Base-by-base conservation (phyloP, 805 yeast genomes). In the Barnettozyma pratensis region DNA sequence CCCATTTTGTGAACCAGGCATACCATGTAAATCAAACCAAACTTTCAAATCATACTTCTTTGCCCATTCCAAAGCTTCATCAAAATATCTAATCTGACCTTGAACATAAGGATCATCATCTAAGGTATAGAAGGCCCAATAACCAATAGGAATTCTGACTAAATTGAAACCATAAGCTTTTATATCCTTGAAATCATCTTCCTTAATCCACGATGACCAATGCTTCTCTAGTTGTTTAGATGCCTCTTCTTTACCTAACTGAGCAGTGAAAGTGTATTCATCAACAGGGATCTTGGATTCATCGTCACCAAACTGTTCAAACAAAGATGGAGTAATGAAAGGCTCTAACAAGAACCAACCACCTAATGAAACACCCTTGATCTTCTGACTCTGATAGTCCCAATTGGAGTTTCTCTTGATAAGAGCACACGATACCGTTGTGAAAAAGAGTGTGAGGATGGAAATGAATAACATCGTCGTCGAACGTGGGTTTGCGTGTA, bases 1-100 rank as follows among this genome's bases (percentile, higher is more conserved):
- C 11, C 95, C 95, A 63, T 87, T 87, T 60, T 87, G 95, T 1
- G 91, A 83, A 1, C 92, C 94, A 6, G 95, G 94, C 9, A 76
- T 83, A 11, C 94, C 90, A 58, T 87, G 96, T 46, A 87, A 66
- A 60, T 87, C 95, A 45, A 87, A 67, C 83, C 87, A 81, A 4
- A 82, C 85, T 50, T 84, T 77, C 52, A 87, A 67, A 12, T 74
- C 82, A 55, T 81, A 64, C 38, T 70, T 69, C 26, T 76, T 65
- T 19, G 85, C 80, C 95, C 95, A 87, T 42, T 69, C 76, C 37
- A 87, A 67, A 1, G 88, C 87, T 49, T 76, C 66, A 41, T 83
- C 79, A 50, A 87, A 66, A 59, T 84, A 86, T 7, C 70, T 66
- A 45, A 80, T 81, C 51, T 85, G 87, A 9, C 87, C 88, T 46